Evolutionary conservation across 768 basidiomycete genomes (phyloP).

Genomic region (Trichaptum fuscoviolaceum): DNA sequence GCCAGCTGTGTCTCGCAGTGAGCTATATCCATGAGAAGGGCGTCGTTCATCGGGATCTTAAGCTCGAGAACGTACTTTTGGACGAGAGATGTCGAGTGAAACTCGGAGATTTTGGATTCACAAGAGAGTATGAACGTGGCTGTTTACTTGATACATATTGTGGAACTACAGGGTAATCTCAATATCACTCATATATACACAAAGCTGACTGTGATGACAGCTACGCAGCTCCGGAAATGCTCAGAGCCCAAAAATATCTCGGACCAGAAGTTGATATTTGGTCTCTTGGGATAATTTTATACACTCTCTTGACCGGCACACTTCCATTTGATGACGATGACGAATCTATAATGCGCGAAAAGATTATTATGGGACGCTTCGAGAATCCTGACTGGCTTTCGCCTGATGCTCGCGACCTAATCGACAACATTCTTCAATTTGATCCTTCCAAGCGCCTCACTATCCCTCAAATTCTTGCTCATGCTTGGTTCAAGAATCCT

Average conservation of each 20-base stretch:
- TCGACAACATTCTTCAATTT: slow-evolving; percentile 69
- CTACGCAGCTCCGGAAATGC: slow-evolving; percentile 89
- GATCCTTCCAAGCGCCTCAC: slow-evolving; percentile 72
- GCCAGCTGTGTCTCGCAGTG: slow-evolving; percentile 92
- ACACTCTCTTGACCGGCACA: slow-evolving; percentile 83
- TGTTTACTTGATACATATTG: slow-evolving; percentile 87
- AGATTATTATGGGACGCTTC: slow-evolving; percentile 81
- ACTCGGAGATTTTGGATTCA: slow-evolving; percentile 93
- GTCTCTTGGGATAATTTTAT: slow-evolving; percentile 91
- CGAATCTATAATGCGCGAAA: slow-evolving; percentile 73
- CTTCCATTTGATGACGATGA: slow-evolving; percentile 90
- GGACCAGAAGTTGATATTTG: slow-evolving; percentile 97
- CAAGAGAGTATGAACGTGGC: slow-evolving; percentile 81
- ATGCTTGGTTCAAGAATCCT: slow-evolving; percentile 73
- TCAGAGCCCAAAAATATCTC: slow-evolving; percentile 80
- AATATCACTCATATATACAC: not conserved
- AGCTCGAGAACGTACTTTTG: slow-evolving; percentile 90
- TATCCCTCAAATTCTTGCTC: slow-evolving; percentile 80
- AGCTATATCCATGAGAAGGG: slow-evolving; percentile 89
- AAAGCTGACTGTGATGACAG: slow-evolving; percentile 14
- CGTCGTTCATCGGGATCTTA: slow-evolving; percentile 95
- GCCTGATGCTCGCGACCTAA: slow-evolving; percentile 82
- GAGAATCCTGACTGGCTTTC: slow-evolving; percentile 94
- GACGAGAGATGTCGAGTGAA: slow-evolving; percentile 91
- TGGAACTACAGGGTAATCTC: slow-evolving; percentile 73